Conservation (phyloP, 768 basidiomycete genomes). For the Collybiopsis confluens region DNA sequence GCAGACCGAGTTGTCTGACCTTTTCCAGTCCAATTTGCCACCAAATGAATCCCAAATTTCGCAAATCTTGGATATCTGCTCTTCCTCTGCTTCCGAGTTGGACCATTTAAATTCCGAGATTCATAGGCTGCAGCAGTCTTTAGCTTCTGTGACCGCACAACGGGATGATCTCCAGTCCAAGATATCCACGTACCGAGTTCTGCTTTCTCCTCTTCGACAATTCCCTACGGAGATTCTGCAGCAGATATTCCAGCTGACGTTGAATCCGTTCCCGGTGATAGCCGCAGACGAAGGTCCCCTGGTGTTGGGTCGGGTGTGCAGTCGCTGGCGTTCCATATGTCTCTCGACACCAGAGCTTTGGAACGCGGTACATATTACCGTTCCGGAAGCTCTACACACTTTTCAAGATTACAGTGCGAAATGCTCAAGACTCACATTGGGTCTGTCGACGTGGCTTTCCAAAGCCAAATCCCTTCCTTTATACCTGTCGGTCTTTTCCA, state of each 20-base stretch:
- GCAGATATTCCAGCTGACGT: background rate
- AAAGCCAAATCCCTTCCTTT: background rate
- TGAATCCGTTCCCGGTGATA: background rate
- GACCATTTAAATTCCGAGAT: background rate
- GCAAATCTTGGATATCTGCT: background rate
- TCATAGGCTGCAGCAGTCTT: background rate
- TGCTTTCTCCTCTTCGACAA: background rate
- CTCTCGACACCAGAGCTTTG: background rate
- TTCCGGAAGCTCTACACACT: background rate
- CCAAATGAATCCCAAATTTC: background rate
- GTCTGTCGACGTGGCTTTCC: background rate
- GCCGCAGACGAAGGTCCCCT: background rate
- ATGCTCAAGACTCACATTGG: background rate
- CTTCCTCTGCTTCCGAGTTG: background rate
- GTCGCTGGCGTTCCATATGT: conserved; percentile 4
- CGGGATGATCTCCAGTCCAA: background rate
- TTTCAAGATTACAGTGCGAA: background rate
- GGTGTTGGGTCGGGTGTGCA: background rate
- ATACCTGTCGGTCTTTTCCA: background rate
- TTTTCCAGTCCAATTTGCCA: too few relatives aligned
- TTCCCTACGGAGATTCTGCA: conserved; percentile 4
- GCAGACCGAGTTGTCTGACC: too few relatives aligned
- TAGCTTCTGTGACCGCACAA: background rate
- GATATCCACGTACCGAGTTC: background rate
- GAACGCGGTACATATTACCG: background rate